phyloP scores from a whole-genome alignment of 2,329 filamentous ascomycete genomes.

The Xylaria digitata region DNA sequence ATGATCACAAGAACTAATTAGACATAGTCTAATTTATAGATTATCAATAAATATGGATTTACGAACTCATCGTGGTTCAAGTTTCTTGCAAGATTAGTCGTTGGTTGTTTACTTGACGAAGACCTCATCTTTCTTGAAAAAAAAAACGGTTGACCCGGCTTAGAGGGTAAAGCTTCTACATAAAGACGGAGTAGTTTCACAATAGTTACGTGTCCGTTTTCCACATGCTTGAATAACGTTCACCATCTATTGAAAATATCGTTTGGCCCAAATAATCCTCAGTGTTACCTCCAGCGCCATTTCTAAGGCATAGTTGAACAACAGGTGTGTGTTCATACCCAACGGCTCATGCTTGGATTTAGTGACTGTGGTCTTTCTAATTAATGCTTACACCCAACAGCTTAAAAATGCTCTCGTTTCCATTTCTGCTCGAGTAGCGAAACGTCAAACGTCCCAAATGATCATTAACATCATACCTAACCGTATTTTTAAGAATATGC shows the following conservation, averaged over 20 bases:
- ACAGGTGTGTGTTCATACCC: not conserved
- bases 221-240: not conserved
- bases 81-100: not conserved
- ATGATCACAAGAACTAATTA: not conserved
- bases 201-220: not conserved
- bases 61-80: not conserved
- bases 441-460: not conserved
- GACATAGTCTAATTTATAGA: not conserved
- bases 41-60: not conserved
- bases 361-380: accelerated
- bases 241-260: no score
- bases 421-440: slow-evolving; percentile 15
- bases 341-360: not conserved
- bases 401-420: not conserved
- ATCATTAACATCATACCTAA: not conserved
- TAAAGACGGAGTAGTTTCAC: not conserved
- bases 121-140: not conserved
- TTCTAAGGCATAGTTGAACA: not conserved
- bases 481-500: not conserved
- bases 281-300: not conserved
- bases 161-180: not conserved
- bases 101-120: not conserved
- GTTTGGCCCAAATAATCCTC: not conserved
- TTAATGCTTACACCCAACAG: not conserved
- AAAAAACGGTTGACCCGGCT: not conserved